Evolutionary conservation across 495 filamentous ascomycete species (phyloP).

Genomic region (Talaromyces borbonicus): DNA sequence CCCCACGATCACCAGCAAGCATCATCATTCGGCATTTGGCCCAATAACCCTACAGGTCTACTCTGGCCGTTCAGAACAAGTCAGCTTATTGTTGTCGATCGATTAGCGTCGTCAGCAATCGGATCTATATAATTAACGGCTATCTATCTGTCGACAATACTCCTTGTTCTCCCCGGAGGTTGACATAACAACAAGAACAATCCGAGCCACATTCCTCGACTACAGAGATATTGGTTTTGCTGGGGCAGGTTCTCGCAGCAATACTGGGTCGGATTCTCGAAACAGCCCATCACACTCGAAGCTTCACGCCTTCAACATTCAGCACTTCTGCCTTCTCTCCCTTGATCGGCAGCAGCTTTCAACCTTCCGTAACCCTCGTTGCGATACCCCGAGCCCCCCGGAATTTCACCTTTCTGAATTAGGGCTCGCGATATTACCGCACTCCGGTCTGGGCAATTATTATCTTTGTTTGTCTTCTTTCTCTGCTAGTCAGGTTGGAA

Average conservation of each 20-base stretch:
- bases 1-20: slow-evolving; percentile 4
- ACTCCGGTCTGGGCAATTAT: slow-evolving; percentile 5
- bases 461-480: slow-evolving; percentile 4
- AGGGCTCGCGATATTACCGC: neutral
- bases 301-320: too few relatives aligned
- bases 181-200: slow-evolving; percentile 38
- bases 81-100: slow-evolving; percentile 2
- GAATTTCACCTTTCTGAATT: slow-evolving; percentile 2
- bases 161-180: slow-evolving; percentile 18
- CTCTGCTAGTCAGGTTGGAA: slow-evolving; percentile 8
- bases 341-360: neutral
- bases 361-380: neutral
- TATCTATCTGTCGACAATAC: slow-evolving; percentile 7
- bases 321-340: neutral
- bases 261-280: slow-evolving; percentile 2
- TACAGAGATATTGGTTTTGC: slow-evolving; percentile 20
- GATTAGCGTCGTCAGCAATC: slow-evolving; percentile 8
- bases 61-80: neutral
- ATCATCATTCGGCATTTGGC: too few relatives aligned
- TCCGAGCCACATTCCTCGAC: slow-evolving; percentile 10
- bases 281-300: too few relatives aligned
- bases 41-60: neutral
- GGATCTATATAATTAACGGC: too few relatives aligned
- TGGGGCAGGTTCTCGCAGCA: slow-evolving; percentile 24
- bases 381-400: neutral